Percentiles rank a stretch among this genome's conserved stretches.
phyloP scores from a whole-genome alignment of 257 asterid species.

The Fraxinus americana region DNA sequence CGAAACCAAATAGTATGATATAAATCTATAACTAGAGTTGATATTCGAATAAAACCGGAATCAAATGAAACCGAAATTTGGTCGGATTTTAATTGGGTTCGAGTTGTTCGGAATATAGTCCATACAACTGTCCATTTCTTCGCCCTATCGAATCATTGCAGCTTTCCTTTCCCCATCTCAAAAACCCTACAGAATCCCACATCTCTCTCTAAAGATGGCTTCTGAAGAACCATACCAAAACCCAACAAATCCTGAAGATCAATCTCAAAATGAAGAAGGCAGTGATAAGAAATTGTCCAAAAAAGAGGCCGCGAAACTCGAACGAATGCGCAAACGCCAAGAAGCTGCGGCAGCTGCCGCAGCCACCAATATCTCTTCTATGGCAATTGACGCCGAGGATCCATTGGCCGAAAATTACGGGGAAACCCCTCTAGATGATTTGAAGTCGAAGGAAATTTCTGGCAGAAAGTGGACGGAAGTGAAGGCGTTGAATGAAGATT shows the following conservation, averaged over 20 bases:
- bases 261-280: conserved; percentile 33
- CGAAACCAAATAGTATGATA: too few species aligned
- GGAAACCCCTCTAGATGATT: conserved; percentile 54
- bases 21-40: too few species aligned
- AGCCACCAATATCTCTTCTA: conserved; percentile 39
- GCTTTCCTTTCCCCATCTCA: neutral
- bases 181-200: neutral
- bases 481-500: conserved; percentile 36
- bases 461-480: conserved; percentile 77
- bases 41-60: too few species aligned
- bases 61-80: neutral
- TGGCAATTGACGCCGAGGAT: conserved; percentile 43
- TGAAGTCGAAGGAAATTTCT: conserved; percentile 72
- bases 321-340: conserved; percentile 65
- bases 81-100: neutral
- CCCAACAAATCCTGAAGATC: conserved; percentile 28
- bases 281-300: conserved; percentile 60
- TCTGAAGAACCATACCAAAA: conserved; percentile 34
- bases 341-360: conserved; percentile 48
- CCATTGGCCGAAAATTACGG: conserved; percentile 71
- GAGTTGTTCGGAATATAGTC: neutral
- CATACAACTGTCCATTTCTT: neutral
- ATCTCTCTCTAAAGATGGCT: conserved; percentile 31
- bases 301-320: conserved; percentile 75
- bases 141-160: neutral